phyloP scores from a whole-genome alignment of 352 stramenopile genomes.

The Phytophthora citricola region DNA sequence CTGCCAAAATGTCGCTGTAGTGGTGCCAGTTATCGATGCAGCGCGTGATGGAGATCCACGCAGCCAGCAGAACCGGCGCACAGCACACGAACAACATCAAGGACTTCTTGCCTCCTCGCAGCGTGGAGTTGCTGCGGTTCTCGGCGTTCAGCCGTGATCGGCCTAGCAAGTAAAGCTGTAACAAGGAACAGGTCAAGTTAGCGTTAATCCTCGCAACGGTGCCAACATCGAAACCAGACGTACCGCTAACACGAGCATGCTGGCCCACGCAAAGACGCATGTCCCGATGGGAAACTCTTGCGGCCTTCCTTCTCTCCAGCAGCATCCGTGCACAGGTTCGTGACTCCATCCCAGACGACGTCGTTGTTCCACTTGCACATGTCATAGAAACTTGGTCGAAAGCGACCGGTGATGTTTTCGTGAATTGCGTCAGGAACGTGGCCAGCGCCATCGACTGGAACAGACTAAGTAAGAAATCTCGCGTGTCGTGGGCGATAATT shows the following conservation, averaged over 20 bases:
- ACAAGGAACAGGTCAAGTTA: not conserved
- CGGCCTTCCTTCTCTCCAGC: conserved; percentile 71
- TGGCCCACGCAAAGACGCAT: conserved; percentile 75
- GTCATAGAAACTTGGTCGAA: conserved; percentile 83
- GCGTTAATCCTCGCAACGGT: not conserved
- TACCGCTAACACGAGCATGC: conserved; percentile 81
- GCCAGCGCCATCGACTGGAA: conserved; percentile 57
- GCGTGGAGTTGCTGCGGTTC: conserved; percentile 59
- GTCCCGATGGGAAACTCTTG: conserved; percentile 85
- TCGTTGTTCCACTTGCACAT: conserved; percentile 83
- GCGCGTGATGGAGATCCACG: conserved; percentile 78
- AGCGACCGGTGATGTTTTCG: conserved; percentile 82
- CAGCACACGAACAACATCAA: conserved; percentile 78
- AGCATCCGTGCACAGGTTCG: conserved; percentile 73
- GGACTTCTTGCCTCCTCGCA: conserved; percentile 62
- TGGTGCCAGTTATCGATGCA: conserved; percentile 89
- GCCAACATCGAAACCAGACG: conserved; percentile 6
- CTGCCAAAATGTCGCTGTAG: conserved; percentile 81
- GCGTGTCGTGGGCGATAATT: conserved; percentile 72
- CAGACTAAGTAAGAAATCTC: conserved; percentile 80
- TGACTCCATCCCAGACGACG: conserved; percentile 74
- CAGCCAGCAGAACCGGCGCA: conserved; percentile 57
- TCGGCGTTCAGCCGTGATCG: conserved; percentile 69
- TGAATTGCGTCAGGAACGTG: conserved; percentile 74
- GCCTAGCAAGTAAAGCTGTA: conserved; percentile 72